Conservation (phyloP, 2,329 filamentous ascomycete species). For the Neofusicoccum sp. region DNA sequence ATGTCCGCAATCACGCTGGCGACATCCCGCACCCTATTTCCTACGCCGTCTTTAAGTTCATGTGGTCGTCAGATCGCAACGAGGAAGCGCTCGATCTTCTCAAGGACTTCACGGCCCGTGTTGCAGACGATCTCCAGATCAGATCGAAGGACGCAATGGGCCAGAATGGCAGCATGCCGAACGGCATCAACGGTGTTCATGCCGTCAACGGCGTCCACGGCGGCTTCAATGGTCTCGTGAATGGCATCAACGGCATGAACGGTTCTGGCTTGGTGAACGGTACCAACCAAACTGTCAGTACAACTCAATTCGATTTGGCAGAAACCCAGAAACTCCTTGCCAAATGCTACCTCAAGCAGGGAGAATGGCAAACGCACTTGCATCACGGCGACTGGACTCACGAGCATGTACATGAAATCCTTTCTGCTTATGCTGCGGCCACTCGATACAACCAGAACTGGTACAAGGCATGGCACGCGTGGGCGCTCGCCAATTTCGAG, state of each 20-base stretch:
- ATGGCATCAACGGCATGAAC: constrained; percentile 50
- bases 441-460: constrained; percentile 92
- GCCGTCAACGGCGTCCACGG: constrained; percentile 47
- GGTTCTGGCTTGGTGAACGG: constrained; percentile 28
- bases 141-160: constrained; percentile 31
- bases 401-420: constrained; percentile 80
- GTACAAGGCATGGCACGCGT: constrained; percentile 99
- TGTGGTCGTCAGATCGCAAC: constrained; percentile 69
- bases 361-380: constrained; percentile 88
- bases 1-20: constrained; percentile 35
- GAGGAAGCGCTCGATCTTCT: constrained; percentile 54
- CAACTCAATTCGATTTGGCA: constrained; percentile 40
- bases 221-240: constrained; percentile 38
- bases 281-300: constrained; percentile 26
- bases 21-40: constrained; percentile 73
- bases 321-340: constrained; percentile 72
- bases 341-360: constrained; percentile 93
- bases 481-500: constrained; percentile 97
- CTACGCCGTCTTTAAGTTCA: constrained; percentile 95
- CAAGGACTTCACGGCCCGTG: constrained; percentile 59
- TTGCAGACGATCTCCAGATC: constrained; percentile 58
- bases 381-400: constrained; percentile 88
- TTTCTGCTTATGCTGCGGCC: constrained; percentile 86
- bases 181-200: constrained; percentile 45
- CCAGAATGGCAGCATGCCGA: constrained; percentile 38